Evolutionary conservation across 768 basidiomycete genomes (phyloP), one percentile per base, ranked within the genome.

Genomic region (Russula olivacea): DNA sequence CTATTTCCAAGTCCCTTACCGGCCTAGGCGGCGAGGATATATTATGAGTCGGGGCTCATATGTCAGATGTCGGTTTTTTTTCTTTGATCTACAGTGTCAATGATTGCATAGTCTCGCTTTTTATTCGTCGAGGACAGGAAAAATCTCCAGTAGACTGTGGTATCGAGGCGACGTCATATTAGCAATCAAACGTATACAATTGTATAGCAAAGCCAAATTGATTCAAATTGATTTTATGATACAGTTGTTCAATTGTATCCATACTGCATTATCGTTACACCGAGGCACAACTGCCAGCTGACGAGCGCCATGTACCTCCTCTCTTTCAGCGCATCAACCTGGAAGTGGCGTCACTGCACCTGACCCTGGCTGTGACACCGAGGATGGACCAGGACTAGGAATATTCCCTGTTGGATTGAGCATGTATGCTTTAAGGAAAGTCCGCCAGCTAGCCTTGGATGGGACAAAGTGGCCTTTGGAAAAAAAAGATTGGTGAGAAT

Each of bases 381-480:
- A 59, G n/a, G 64, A 65, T 23, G 69, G 68, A 4, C 65, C 65
- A 4, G 83, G 85, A 15, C 83, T 80, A 14, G 79, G 77, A 3
- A 83, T 71, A 19, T 79, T 68, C 9, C 74, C 77, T 14, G 68
- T 71, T 12, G 85, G 85, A 69, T 84, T 76, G 59, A 74, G 74
- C 67, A 91, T 75, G 71, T 87, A 93, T 9, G 81, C 81, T 53
- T 79, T 79, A 57, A 93, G 76, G 73, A 94, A 93, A 68, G 79
- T 81, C 34, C 88, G 79, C 91, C 90, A 94, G 48, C 75, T 79
- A 1, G 81, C 83, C 68, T 87, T 89, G 11, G 85, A 86, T 1
- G 92, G 92, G 4, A 93, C 84, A 67, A 91, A 91, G 72, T 94
- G 91, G 9, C 90, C 91, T 92, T 67, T 6, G 15, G 32, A 28